These are phyloP conservation scores for Zymoseptoria brevis DNA, from an alignment of 2,329 filamentous ascomycete genomes.

Conservation along the genomic window DNA sequence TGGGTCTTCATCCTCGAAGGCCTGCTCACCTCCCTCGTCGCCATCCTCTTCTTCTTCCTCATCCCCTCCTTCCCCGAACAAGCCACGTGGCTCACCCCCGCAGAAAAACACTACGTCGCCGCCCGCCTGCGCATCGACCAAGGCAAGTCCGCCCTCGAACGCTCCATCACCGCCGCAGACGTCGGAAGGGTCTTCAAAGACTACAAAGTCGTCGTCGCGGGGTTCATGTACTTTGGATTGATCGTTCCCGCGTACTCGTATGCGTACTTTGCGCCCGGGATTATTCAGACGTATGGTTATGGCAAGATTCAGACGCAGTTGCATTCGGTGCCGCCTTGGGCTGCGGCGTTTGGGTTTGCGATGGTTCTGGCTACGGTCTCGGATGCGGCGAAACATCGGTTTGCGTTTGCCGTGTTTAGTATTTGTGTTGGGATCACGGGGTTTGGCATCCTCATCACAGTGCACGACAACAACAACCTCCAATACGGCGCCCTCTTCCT, in stretches of 20 bases:
- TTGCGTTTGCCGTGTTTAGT: constrained; percentile 61
- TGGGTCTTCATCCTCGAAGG: constrained; percentile 67
- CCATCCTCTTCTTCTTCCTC: constrained; percentile 41
- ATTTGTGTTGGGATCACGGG: constrained; percentile 64
- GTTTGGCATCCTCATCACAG: constrained; percentile 64
- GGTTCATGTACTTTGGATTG: constrained; percentile 46
- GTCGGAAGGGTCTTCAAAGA: constrained; percentile 42
- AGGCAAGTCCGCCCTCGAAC: constrained; percentile 39
- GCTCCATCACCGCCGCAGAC: constrained; percentile 36
- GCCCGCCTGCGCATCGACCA: constrained; percentile 42
- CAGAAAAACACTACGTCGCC: constrained; percentile 40
- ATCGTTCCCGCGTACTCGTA: constrained; percentile 37
- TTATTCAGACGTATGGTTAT: constrained; percentile 45
- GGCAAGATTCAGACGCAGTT: constrained; percentile 47
- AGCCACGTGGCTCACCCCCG: constrained; percentile 39
- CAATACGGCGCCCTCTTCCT: constrained; percentile 79
- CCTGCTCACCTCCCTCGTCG: constrained; percentile 36
- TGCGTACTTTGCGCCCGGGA: constrained; percentile 26
- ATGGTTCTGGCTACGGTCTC: constrained; percentile 67
- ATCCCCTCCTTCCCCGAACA: constrained; percentile 43
- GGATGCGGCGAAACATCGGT: constrained; percentile 65
- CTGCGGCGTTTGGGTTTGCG: constrained; percentile 67
- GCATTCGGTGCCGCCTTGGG: constrained; percentile 53
- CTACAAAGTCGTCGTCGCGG: constrained; percentile 41
- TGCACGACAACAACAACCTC: constrained; percentile 58